Conservation (phyloP, 768 basidiomycete species). For the Naganishia antarctica region DNA sequence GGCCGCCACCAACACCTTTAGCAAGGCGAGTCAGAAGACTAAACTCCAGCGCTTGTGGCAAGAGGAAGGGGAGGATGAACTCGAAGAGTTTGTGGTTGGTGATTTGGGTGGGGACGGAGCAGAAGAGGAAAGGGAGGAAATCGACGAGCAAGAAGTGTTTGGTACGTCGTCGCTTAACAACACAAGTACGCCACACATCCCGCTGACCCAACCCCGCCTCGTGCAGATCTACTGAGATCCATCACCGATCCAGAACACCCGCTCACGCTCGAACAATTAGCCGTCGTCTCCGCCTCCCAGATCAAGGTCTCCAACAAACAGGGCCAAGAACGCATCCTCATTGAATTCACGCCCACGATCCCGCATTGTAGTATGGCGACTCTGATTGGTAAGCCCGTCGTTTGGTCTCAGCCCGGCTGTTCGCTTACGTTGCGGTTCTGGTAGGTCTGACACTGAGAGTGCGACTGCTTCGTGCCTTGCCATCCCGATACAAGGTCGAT, state of each 20-base stretch:
- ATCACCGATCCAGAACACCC: conserved; percentile 96
- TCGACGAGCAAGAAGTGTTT: conserved; percentile 88
- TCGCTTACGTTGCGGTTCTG: neutral
- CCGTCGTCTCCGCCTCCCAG: conserved; percentile 87
- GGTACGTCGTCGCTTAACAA: conserved; percentile 64
- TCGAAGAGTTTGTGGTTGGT: conserved; percentile 53
- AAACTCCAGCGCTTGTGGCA: conserved; percentile 33
- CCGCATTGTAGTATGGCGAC: conserved; percentile 98
- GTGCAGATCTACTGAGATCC: conserved; percentile 75
- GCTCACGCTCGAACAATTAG: conserved; percentile 81
- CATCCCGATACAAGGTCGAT: conserved; percentile 89
- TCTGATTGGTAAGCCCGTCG: conserved; percentile 79
- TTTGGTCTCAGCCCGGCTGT: too few relatives aligned
- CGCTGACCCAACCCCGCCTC: conserved; percentile 9
- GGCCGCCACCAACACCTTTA: conserved; percentile 36
- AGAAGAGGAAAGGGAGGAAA: conserved; percentile 51
- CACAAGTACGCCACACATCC: too few relatives aligned
- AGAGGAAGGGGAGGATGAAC: conserved; percentile 43
- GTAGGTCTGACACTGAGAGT: conserved; percentile 93
- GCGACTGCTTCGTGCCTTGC: conserved; percentile 78
- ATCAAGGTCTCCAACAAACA: conserved; percentile 56
- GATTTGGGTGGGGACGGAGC: conserved; percentile 45
- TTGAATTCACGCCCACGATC: conserved; percentile 95
- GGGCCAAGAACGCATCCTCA: conserved; percentile 62
- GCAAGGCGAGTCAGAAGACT: conserved; percentile 45